Evolutionary conservation across 2,329 filamentous ascomycete genomes (phyloP), one percentile per base, ranked within the genome.

Genomic region (Cadophora gregata): DNA sequence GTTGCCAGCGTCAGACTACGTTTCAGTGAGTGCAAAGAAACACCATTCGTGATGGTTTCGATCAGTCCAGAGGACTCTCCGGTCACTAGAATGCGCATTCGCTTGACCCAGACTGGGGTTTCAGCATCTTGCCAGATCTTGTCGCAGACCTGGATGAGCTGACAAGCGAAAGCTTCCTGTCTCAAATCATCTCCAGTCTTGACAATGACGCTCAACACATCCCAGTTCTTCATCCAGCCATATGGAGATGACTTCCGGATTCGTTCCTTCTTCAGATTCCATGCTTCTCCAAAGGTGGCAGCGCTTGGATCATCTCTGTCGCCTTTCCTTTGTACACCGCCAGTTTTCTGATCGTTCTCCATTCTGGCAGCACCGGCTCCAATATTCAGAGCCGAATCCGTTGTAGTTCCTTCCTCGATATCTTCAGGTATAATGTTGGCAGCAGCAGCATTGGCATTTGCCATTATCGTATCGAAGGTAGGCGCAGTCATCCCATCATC

Each of bases 141-240:
- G 75, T 91, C 86, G 79, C 92, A 96, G 14, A 93, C 90, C 65
- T 88, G 84, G 71, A 96, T 96, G 53, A 96, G 85, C 79, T 96
- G 92, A 77, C 92, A 95, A 7, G 92, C 92, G 78, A 96, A 96
- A 0, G 92, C 92, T 79, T 96, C 92, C 80, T 96, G 92, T 60
- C 92, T 85, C 68, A 96, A 81, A 79, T 96, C 92, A 2, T 90
- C 90, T 2, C 92, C 92, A 12, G 92, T 96, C 81, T 96, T 96
- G 73, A 96, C 90, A 75, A 96, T 96, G 67, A 96, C 92, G 75
- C 91, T 94, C 69, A 96, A 84, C 27, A 96, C 84, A 75, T 96
- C 92, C 92, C 92, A 96, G 75, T 93, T 95, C 80, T 92, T 92
- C 89, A 93, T 93, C 88, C 91, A 93, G 10, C 92, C 92, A 75